Evolutionary conservation across 352 stramenopile species (phyloP), one percentile per base, ranked within the genome.

Genomic region (Globisporangium sylvaticum): DNA sequence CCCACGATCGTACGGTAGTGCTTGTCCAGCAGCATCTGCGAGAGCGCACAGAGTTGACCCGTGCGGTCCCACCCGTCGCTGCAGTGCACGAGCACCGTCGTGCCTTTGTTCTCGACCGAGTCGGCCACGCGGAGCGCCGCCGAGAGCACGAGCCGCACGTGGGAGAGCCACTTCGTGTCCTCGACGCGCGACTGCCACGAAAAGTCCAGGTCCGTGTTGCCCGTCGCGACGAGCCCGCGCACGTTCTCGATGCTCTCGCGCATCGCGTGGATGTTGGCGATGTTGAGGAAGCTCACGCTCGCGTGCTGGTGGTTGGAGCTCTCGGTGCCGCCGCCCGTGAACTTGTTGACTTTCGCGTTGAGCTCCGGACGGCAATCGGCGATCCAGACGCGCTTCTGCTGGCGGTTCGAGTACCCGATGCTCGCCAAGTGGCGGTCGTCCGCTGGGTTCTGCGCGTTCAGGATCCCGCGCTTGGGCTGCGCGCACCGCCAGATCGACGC

Each of bases 231-330:
- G 27, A 93, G 75, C 6, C 67, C 69, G 24, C 83, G 77, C 3
- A 98, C 68, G 46, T 70, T 76, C 58, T 94, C 81, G 22, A 97
- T 74, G 66, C 80, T 91, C 56, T 97, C 88, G 15, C 94, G 87
- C 84, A 98, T 95, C 8, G 88, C 90, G 68, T 98, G 93, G 64
- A 98, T 98, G 74, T 98, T 97, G 18, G 87, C 87, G 62, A 98
- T 97, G 69, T 96, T 92, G 18, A 97, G 77, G 65, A 96, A 97
- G 9, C 73, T 87, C 50, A 98, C 75, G 9, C 70, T 78, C 7
- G 86, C 84, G 56, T 97, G 91, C 14, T 77, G 70, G 15, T 91
- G 76, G 58, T 72, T 92, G 5, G 80, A 79, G 62, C 89, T 96
- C 65, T 98, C 93, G 1, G 86, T 97, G 48, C 93, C 93, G 10